Evolutionary conservation across 2,329 filamentous ascomycete genomes (phyloP), one percentile per base, ranked within the genome.

Genomic region (Furcasterigmium furcatum): DNA sequence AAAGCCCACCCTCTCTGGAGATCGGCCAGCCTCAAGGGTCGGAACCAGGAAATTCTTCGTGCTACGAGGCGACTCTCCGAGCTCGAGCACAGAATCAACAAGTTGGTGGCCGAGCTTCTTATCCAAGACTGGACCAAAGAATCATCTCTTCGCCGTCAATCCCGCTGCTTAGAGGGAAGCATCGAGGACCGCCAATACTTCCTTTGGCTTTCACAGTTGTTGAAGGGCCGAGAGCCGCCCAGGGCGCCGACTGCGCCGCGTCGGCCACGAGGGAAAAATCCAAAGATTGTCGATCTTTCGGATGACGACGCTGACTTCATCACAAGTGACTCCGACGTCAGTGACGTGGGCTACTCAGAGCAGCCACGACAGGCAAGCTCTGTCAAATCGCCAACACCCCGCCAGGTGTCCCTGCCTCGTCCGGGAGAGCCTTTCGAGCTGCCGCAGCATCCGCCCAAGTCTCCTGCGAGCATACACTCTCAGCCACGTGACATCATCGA

Each of bases 1-100:
- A 82, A 74, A 46, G 86, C 85, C 0, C 76, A 79, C 56, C 63
- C 58, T 4, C 53, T 86, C 3, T 95, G 88, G 89, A 66, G 60
- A 4, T 53, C 72, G 32, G 79, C 79, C 24, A 78, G 72, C 42
- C 69, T 66, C 9, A 59, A 63, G 35, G 64, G 48, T 9, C 48
- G 45, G 66, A 55, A 62, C 59, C 52, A 50, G 2, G 65, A 75
- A 21, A 73, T 84, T 16, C 59, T 67, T 2, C 52, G 56, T 8
- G 70, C 77, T n/a, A 65, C 67, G 9, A 57, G 55, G 6, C 57
- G 67, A 5, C 69, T 80, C 9, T 58, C 66, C 4, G 54, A 59
- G 4, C 66, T 79, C 16, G 64, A 74, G 12, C 48, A 55, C 3
- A 80, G 85, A 9, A 69, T 92, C 24, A 58, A 61, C n/a, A 81